Base-by-base conservation (phyloP, 2,329 filamentous ascomycete genomes). In the Chrysoporthe cubensis region DNA sequence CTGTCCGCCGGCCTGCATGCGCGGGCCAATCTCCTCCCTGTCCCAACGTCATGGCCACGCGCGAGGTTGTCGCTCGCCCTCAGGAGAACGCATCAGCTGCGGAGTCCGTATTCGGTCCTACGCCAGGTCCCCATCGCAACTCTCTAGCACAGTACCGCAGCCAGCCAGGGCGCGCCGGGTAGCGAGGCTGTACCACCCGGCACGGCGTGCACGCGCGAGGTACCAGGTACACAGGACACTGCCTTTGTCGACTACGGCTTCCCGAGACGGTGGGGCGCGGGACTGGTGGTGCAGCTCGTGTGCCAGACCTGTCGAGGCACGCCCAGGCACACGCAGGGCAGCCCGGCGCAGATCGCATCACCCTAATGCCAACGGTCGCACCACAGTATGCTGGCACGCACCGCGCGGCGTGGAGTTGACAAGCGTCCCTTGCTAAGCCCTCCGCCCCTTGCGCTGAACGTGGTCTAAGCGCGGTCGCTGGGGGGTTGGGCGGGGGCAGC, bases 381-480 rank as follows among this genome's bases (percentile, higher is more conserved):
- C 26, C 26, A 26, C 26, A 26, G 26, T 26, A 26, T 26, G 26
- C 26, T 26, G 26, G 26, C 26, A 26, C 37, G 37, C 37, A 9
- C 37, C 37, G 37, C 37, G 37, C 37, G 37, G 37, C 37, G 37
- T 7, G 37, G 44, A n/a, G 34, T 13, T 26, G 52, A 59, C 64
- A 42, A 21, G 66, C 66, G 37, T 69, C 52, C 67, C 67, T 32
- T 66, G 64, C 32, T 18, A 37, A 21, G 52, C 26, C 16, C 5
- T 1, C 11, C 32, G 7, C 44, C 54, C 26, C 44, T 54, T 32
- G 58, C 48, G 60, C 54, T 42, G n/a, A 66, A 58, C 61, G 40
- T 61, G 61, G 63, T 32, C 54, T 62, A 57, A 64, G 60, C 57
- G 61, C 56, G 56, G 58, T 61, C 21, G 21, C 48, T 61, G 58